A percentile compares a stretch with the other conserved stretches of the same genome.
These are phyloP conservation scores for Stenogyne calaminthoides DNA, from an alignment of 305 asterid genomes.

Conservation along the genomic window DNA sequence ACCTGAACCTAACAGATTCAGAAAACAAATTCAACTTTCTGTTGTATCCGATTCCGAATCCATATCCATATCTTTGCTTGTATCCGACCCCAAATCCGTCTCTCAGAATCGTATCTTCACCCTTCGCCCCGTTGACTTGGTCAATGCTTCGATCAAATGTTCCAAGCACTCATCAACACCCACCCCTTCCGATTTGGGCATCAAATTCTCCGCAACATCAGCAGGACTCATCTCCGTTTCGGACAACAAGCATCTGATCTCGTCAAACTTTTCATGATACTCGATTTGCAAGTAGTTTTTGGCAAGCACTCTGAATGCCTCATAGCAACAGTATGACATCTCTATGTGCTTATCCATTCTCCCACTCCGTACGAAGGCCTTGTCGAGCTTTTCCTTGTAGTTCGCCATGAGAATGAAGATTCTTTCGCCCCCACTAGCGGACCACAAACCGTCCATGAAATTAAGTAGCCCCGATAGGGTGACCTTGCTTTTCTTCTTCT, in stretches of 20 bases:
- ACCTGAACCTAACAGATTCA: no score
- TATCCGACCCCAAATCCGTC: no score
- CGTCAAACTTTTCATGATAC: background rate
- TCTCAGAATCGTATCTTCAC: no score
- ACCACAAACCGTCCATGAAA: conserved; percentile 22
- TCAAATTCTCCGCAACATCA: conserved; percentile 47
- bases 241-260: conserved; percentile 25
- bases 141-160: conserved; percentile 1
- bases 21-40: no score
- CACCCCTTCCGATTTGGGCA: conserved; percentile 4
- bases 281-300: background rate
- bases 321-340: background rate
- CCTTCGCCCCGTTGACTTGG: background rate
- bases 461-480: conserved; percentile 32
- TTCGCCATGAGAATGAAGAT: background rate
- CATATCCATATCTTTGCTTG: background rate
- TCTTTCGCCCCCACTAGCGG: conserved; percentile 20
- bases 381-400: background rate
- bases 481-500: conserved; percentile 5
- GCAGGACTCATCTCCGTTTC: conserved; percentile 43
- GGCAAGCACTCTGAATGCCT: background rate
- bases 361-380: background rate
- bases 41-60: background rate
- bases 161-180: conserved; percentile 3
- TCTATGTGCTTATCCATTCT: background rate